Evolutionary conservation across 345 rosid species (phyloP).

Genomic region (Linum usitatissimum): DNA sequence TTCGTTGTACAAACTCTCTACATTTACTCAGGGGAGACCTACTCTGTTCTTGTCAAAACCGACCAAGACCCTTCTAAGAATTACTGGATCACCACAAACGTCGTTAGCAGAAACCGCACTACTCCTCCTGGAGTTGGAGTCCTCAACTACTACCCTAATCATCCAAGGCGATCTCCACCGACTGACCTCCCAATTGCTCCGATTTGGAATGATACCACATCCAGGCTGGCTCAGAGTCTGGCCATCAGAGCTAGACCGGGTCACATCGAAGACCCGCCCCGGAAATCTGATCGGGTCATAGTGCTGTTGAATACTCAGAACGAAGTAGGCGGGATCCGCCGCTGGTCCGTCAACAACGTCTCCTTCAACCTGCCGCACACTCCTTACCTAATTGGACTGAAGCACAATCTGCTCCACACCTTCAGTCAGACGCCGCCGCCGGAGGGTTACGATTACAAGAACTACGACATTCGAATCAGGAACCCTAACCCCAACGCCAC

Average conservation of each 20-base stretch:
- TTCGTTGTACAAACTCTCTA: constrained; percentile 59
- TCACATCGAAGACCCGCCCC: constrained; percentile 23
- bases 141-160: constrained; percentile 52
- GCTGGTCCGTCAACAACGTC: constrained; percentile 63
- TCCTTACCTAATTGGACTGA: constrained; percentile 49
- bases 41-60: constrained; percentile 48
- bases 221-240: constrained; percentile 37
- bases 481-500: constrained; percentile 30
- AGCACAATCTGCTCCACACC: constrained; percentile 26
- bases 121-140: constrained; percentile 43
- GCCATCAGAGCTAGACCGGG: constrained; percentile 44
- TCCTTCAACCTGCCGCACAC: constrained; percentile 43
- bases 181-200: constrained; percentile 36
- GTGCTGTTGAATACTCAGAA: constrained; percentile 58
- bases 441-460: constrained; percentile 16
- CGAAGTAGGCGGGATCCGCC: constrained; percentile 17
- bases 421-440: constrained; percentile 44
- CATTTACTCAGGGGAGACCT: constrained; percentile 71
- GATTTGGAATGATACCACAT: constrained; percentile 26
- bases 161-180: constrained; percentile 32
- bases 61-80: constrained; percentile 45
- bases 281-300: constrained; percentile 33
- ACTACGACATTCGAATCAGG: constrained; percentile 11
- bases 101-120: constrained; percentile 38
- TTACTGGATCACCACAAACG: constrained; percentile 52